Evolutionary conservation across 2,329 filamentous ascomycete species (phyloP).

Genomic region (Cephalotrichum gorgonifer): DNA sequence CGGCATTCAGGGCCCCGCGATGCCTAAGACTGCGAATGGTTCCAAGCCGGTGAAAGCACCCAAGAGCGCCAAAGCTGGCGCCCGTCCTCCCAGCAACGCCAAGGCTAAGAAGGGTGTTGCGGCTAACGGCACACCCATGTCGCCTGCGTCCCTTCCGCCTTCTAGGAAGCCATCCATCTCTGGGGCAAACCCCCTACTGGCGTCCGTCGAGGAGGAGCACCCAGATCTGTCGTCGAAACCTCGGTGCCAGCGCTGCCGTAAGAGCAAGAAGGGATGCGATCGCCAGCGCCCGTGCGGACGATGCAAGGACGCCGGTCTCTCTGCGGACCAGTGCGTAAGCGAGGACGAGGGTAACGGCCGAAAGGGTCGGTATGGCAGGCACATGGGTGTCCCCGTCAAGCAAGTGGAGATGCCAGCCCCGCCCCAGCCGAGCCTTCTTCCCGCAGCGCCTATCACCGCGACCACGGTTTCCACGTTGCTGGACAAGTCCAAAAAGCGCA

Average conservation of each 20-base stretch:
- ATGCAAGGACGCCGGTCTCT: slow-evolving; percentile 92
- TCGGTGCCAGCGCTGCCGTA: slow-evolving; percentile 93
- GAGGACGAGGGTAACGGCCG: slow-evolving; percentile 97
- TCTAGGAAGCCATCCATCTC: slow-evolving; percentile 71
- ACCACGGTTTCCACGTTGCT: slow-evolving; percentile 14
- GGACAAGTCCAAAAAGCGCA: slow-evolving; percentile 54
- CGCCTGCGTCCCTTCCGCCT: slow-evolving; percentile 56
- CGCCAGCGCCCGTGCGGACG: slow-evolving; percentile 89
- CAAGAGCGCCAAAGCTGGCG: slow-evolving; percentile 18
- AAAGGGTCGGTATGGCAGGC: slow-evolving; percentile 78
- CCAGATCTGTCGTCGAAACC: slow-evolving; percentile 92
- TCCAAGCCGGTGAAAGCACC: slow-evolving; percentile 22
- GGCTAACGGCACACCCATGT: slow-evolving; percentile 38
- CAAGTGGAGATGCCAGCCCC: slow-evolving; percentile 38
- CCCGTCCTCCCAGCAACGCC: slow-evolving; percentile 21
- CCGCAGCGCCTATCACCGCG: slow-evolving; percentile 30
- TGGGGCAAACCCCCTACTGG: slow-evolving; percentile 26
- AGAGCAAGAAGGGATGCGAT: slow-evolving; percentile 99
- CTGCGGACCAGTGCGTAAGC: slow-evolving; percentile 87
- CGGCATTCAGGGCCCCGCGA: slow-evolving; percentile 16
- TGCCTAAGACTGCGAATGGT: slow-evolving; percentile 33
- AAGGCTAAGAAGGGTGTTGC: slow-evolving; percentile 43
- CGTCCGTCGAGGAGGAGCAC: slow-evolving; percentile 62
- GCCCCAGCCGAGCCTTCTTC: slow-evolving; percentile 23
- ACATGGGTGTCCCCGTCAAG: slow-evolving; percentile 58